phyloP scores from a whole-genome alignment of 768 basidiomycete species.

The Suillus occidentalis region DNA sequence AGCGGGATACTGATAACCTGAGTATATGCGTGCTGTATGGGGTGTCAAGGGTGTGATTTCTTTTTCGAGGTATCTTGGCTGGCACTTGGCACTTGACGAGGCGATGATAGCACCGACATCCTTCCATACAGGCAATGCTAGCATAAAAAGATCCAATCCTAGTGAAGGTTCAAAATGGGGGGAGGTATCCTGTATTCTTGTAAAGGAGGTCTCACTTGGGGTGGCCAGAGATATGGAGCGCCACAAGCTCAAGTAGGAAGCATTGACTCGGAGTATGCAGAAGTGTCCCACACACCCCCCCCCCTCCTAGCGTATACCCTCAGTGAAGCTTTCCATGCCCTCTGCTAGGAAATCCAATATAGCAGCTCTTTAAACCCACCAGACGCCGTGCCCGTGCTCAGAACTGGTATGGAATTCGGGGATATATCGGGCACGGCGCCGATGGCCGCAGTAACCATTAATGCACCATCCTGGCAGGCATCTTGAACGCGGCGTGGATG shows the following conservation, averaged over 20 bases:
- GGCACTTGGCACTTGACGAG: neutral
- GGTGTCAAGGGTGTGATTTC: neutral
- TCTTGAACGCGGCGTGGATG: neutral
- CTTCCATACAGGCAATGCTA: neutral
- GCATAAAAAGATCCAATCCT: neutral
- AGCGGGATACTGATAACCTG: neutral
- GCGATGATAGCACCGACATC: neutral
- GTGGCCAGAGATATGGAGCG: neutral
- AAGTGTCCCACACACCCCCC: neutral
- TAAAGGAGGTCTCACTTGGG: neutral
- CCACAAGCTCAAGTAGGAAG: neutral
- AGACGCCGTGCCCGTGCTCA: neutral
- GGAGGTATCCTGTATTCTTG: neutral
- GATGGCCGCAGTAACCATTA: neutral
- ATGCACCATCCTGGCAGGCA: neutral
- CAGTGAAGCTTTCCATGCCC: neutral
- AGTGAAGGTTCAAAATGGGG: neutral
- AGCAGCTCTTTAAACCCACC: neutral
- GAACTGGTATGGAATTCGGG: neutral
- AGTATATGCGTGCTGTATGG: neutral
- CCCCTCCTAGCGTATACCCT: neutral
- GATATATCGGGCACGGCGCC: neutral
- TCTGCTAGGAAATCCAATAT: neutral
- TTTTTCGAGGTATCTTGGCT: neutral
- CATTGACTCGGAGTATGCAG: neutral